These are phyloP conservation scores for Lumnitzera littorea DNA, from an alignment of 345 rosid species.

Conservation along the genomic window DNA sequence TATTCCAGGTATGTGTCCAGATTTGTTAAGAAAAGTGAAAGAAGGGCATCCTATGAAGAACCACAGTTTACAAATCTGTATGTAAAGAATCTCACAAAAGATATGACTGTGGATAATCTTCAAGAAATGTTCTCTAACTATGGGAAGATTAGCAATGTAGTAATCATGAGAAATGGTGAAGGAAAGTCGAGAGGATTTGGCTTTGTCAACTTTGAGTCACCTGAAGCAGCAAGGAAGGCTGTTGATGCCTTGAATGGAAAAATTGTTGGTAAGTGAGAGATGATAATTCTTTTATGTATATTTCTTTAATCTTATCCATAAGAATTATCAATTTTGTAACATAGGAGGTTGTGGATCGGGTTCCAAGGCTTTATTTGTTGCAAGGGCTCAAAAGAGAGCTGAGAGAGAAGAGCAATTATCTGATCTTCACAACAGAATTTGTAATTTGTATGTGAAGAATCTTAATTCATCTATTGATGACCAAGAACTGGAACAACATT, in stretches of 20 bases:
- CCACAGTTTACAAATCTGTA: conserved; percentile 44
- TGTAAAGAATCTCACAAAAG: conserved; percentile 46
- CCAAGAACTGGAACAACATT: conserved; percentile 29
- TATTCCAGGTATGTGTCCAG: conserved; percentile 38
- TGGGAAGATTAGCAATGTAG: conserved; percentile 49
- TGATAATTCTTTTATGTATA: neutral
- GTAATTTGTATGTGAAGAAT: conserved; percentile 65
- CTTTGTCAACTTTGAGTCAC: conserved; percentile 47
- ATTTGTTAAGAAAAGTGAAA: conserved; percentile 49
- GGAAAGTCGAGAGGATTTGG: conserved; percentile 74
- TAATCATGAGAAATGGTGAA: conserved; percentile 43
- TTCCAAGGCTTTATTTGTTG: conserved; percentile 45
- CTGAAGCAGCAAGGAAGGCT: conserved; percentile 59
- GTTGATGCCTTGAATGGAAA: conserved; percentile 40
- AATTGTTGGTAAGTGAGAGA: conserved; percentile 21
- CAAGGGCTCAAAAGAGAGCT: conserved; percentile 51
- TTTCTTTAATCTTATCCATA: neutral
- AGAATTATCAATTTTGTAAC: neutral
- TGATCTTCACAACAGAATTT: conserved; percentile 18
- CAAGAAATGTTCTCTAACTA: conserved; percentile 38
- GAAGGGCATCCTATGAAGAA: conserved; percentile 25
- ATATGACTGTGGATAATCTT: conserved; percentile 42
- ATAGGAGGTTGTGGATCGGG: conserved; percentile 19
- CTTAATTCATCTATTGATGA: conserved; percentile 41
- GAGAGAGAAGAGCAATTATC: conserved; percentile 49